Conservation (phyloP, 495 filamentous ascomycete species). For the Hyaloscypha variabilis region DNA sequence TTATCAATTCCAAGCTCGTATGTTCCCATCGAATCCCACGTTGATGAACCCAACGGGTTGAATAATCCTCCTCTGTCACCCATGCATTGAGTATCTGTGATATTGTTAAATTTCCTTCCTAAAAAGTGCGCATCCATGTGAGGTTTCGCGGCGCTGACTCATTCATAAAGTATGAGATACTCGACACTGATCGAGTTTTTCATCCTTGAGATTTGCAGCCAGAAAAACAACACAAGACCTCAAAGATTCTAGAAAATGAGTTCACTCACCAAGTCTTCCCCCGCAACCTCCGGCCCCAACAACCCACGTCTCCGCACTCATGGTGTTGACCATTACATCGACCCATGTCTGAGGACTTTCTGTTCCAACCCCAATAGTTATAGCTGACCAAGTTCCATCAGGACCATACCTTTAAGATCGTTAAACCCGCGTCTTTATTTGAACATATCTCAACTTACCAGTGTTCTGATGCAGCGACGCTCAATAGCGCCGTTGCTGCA, state of each 20-base stretch:
- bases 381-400: constrained; percentile 55
- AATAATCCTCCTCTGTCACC: constrained; percentile 60
- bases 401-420: constrained; percentile 42
- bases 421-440: neutral
- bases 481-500: constrained; percentile 7
- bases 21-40: constrained; percentile 56
- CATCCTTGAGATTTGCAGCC: no score
- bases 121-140: no score
- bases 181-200: no score
- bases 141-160: no score
- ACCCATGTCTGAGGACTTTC: constrained; percentile 54
- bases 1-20: constrained; percentile 57
- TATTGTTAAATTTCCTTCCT: no score
- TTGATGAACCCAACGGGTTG: constrained; percentile 49
- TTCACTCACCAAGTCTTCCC: constrained; percentile 25
- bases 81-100: no score
- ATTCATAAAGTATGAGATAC: no score
- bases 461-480: constrained; percentile 27
- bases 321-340: constrained; percentile 59
- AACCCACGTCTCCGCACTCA: constrained; percentile 59
- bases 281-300: constrained; percentile 54
- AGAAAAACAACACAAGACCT: no score
- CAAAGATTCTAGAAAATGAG: no score
- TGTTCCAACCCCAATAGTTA: constrained; percentile 54
- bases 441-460: constrained; percentile 20